Conservation (phyloP, 768 basidiomycete species). For the Pleurotus pulmonarius region DNA sequence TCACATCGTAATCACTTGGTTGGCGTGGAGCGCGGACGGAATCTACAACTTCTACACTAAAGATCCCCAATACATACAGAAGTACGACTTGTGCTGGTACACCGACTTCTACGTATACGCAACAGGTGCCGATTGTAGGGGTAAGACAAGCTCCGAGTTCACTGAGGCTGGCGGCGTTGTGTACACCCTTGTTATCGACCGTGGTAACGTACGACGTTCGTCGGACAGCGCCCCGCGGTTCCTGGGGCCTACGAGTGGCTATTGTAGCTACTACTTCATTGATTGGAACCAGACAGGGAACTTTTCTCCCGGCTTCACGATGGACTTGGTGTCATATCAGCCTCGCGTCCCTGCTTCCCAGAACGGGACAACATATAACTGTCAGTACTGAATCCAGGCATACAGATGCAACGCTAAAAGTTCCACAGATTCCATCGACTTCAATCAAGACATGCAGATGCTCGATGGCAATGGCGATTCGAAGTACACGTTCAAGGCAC, state of each 20-base stretch:
- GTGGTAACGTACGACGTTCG: background rate
- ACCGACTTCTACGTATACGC: background rate
- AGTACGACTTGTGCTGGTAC: background rate
- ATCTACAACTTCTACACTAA: background rate
- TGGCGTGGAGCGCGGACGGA: background rate
- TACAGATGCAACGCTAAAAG: background rate
- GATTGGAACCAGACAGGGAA: background rate
- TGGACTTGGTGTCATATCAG: background rate
- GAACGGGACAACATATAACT: background rate
- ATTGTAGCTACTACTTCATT: background rate
- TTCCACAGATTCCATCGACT: background rate
- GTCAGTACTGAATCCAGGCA: background rate
- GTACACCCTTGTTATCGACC: background rate
- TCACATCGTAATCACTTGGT: background rate
- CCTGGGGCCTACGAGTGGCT: constrained; percentile 3
- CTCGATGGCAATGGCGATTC: background rate
- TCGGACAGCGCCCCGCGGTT: background rate
- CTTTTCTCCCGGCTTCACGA: background rate
- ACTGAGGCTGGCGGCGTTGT: background rate
- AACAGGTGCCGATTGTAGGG: background rate
- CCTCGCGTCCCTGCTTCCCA: background rate
- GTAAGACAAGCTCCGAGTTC: background rate
- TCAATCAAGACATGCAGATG: constrained; percentile 2
- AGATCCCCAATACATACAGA: background rate
- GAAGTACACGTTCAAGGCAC: background rate